phyloP scores from a whole-genome alignment of 495 filamentous ascomycete species.

The Thermothielavioides terrestris region DNA sequence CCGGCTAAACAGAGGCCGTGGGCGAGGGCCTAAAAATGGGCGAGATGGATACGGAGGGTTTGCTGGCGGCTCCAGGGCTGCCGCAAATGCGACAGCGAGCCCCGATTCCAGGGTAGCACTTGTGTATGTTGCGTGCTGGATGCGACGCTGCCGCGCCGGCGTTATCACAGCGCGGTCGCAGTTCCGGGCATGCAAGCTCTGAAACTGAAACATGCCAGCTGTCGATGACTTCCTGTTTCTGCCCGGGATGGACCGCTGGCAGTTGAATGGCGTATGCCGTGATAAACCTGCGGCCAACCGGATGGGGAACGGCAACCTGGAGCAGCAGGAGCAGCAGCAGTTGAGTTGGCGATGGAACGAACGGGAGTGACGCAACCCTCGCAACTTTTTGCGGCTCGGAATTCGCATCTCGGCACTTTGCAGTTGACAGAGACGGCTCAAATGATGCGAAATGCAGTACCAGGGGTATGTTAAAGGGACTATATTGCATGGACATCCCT shows the following conservation, averaged over 20 bases:
- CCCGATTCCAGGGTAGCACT: slow-evolving; percentile 1
- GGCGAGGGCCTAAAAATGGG: slow-evolving; percentile 7
- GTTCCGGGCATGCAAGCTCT: background rate
- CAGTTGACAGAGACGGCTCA: no score
- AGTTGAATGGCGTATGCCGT: background rate
- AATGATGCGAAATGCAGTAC: no score
- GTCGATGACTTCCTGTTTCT: slow-evolving; percentile 11
- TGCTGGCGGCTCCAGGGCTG: slow-evolving; percentile 3
- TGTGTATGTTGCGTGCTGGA: background rate
- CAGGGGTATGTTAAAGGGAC: no score
- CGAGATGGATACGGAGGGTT: background rate
- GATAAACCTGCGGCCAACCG: background rate
- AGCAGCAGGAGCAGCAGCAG: no score
- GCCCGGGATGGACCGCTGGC: slow-evolving; percentile 1
- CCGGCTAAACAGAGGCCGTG: slow-evolving; percentile 15
- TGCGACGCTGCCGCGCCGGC: background rate
- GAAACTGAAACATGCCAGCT: slow-evolving; percentile 3
- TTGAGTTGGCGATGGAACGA: no score
- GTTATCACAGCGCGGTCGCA: background rate
- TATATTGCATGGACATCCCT: no score
- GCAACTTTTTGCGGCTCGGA: no score
- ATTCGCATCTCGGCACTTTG: no score
- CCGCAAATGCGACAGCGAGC: slow-evolving; percentile 1
- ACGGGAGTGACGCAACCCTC: no score
- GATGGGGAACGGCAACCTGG: background rate